Conservation (phyloP, 192 early-diverging fungal species). For the Pecoramyces ruminantium region DNA sequence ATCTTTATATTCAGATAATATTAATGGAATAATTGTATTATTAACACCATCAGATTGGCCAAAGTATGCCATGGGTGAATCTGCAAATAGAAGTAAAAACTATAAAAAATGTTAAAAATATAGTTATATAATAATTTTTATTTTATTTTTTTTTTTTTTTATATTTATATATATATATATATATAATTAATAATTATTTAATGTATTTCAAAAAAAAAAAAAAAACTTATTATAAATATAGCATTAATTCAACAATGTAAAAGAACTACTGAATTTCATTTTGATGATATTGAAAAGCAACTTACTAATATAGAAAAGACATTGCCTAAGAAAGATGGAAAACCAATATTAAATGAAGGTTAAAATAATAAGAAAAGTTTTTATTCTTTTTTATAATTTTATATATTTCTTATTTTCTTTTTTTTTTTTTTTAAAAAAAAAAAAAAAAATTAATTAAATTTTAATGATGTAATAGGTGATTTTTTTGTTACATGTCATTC, state of each 20-base stretch:
- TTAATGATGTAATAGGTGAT: slow-evolving; percentile 27
- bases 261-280: slow-evolving; percentile 60
- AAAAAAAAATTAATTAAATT: too few species aligned
- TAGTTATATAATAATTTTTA: too few species aligned
- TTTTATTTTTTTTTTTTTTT: too few species aligned
- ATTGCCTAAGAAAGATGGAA: slow-evolving; percentile 13
- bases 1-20: slow-evolving; percentile 38
- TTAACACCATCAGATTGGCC: slow-evolving; percentile 25
- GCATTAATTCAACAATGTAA: slow-evolving; percentile 41
- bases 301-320: slow-evolving; percentile 29
- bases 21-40: slow-evolving; percentile 38
- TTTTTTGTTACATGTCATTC: slow-evolving; percentile 62
- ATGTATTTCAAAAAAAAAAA: too few species aligned
- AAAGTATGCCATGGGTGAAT: slow-evolving; percentile 27
- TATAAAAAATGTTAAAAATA: background rate
- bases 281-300: slow-evolving; percentile 47
- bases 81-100: slow-evolving; percentile 29
- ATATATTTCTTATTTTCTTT: too few species aligned
- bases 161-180: too few species aligned
- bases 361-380: too few species aligned
- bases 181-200: too few species aligned
- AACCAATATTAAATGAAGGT: slow-evolving; percentile 29
- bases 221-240: background rate
- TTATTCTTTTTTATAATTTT: too few species aligned
- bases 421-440: too few species aligned